Evolutionary conservation across 371 early-diverging fungal genomes (phyloP), one percentile per base, ranked within the genome.

Genomic region (Thermomucor indicae-seudaticae): DNA sequence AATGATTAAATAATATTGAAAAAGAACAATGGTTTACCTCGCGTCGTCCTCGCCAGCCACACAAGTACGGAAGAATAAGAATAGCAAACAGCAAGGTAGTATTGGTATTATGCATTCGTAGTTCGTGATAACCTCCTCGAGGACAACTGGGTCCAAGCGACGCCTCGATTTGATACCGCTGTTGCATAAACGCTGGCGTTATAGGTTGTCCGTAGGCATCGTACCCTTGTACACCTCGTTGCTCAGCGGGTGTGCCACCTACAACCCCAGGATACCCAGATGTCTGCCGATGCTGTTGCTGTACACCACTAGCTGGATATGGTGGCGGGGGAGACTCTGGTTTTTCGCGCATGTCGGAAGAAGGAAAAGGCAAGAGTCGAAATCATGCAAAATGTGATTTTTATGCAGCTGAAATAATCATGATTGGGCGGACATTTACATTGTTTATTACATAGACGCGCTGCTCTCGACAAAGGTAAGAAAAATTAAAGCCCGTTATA

Each of bases 41-140:
- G 35, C 67, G 49, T 47, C 27, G 51, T 4, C 75, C 75, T 49
- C 69, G 48, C 25, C 51, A 75, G 17, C 75, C 75, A 43, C 75
- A 75, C 16, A 66, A 62, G 38, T 71, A 71, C 10, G 75, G 75
- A 10, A 75, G 7, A 27, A 71, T 54, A 3, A 75, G 52, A 11
- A 70, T 41, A 6, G 75, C 62, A 54, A 69, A 60, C 0, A 59
- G 32, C 5, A 75, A 22, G 8, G 72, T 57, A 3, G 39, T 45
- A 11, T 38, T 61, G 2, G 71, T 69, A 25, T 69, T 57, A 42
- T 71, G 64, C 75, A 75, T 75, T 7, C 75, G 60, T 37, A 75
- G 39, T 42, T 68, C 64, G 43, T 75, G 75, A 34, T 64, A 67
- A 6, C 60, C 61, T 10, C 65, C 65, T 25, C 47, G 44, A 10